phyloP scores from a whole-genome alignment of 352 stramenopile species.

The Pythium folliculosum region DNA sequence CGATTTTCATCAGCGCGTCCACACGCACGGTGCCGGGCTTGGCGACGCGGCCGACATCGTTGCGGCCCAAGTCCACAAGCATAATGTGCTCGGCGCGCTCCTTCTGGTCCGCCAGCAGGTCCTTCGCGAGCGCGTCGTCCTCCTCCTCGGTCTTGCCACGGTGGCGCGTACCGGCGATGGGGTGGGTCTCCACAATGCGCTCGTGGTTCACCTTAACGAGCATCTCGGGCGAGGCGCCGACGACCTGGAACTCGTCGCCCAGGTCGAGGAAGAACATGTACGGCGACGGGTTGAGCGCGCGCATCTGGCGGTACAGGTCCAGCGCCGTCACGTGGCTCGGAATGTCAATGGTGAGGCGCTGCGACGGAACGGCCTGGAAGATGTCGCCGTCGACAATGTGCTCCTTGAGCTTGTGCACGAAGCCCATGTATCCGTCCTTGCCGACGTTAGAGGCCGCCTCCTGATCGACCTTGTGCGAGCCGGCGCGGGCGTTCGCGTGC shows the following conservation, averaged over 20 bases:
- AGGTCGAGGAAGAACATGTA: slow-evolving; percentile 92
- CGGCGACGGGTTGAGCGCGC: slow-evolving; percentile 85
- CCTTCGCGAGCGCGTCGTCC: slow-evolving; percentile 75
- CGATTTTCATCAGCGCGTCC: slow-evolving; percentile 88
- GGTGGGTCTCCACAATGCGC: slow-evolving; percentile 84
- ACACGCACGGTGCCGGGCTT: slow-evolving; percentile 80
- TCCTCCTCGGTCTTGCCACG: slow-evolving; percentile 85
- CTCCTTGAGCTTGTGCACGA: slow-evolving; percentile 86
- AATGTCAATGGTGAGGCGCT: slow-evolving; percentile 73
- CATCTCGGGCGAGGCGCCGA: slow-evolving; percentile 88
- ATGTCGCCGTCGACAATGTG: slow-evolving; percentile 91
- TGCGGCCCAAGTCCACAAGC: slow-evolving; percentile 90
- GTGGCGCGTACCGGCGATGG: slow-evolving; percentile 88
- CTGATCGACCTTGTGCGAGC: slow-evolving; percentile 54
- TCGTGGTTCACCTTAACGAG: slow-evolving; percentile 88
- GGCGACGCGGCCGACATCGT: slow-evolving; percentile 88
- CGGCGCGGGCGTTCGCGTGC: slow-evolving; percentile 46
- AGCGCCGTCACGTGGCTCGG: slow-evolving; percentile 67
- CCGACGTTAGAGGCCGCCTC: slow-evolving; percentile 84
- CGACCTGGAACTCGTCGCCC: slow-evolving; percentile 84
- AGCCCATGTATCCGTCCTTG: slow-evolving; percentile 83
- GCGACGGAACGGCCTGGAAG: slow-evolving; percentile 88
- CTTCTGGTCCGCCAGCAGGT: slow-evolving; percentile 86
- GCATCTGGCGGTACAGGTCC: slow-evolving; percentile 89
- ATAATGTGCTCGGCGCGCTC: slow-evolving; percentile 93